These are phyloP conservation scores for Arthrobotrys megalospora DNA, from an alignment of 2,329 filamentous ascomycete species.

Conservation along the genomic window DNA sequence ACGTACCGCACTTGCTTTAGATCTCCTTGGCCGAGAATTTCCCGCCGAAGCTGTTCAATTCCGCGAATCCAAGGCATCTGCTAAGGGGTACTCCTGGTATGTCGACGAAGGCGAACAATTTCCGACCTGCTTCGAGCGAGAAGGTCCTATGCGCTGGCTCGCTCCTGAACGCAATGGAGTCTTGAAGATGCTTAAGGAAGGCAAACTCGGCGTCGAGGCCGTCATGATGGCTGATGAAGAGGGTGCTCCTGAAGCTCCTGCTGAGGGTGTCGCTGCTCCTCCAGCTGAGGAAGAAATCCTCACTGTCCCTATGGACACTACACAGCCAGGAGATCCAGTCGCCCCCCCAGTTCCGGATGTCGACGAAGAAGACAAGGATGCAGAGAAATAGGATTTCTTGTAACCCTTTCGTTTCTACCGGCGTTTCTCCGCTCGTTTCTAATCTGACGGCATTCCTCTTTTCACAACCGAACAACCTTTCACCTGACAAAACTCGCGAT, in stretches of 20 bases:
- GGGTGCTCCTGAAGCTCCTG: constrained; percentile 36
- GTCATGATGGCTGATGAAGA: constrained; percentile 60
- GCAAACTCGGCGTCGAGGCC: constrained; percentile 56
- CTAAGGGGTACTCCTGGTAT: constrained; percentile 59
- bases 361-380: constrained; percentile 51
- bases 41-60: constrained; percentile 59
- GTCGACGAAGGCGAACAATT: constrained; percentile 58
- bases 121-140: constrained; percentile 53
- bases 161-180: constrained; percentile 58
- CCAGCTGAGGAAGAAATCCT: constrained; percentile 39
- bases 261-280: constrained; percentile 29
- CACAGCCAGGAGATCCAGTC: constrained; percentile 22
- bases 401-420: neutral
- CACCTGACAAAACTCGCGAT: neutral
- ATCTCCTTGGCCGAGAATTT: constrained; percentile 55
- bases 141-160: constrained; percentile 58
- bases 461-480: neutral
- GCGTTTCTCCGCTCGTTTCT: no score
- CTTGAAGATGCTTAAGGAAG: constrained; percentile 59
- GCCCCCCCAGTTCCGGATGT: constrained; percentile 48
- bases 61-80: constrained; percentile 49
- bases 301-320: constrained; percentile 21
- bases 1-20: constrained; percentile 6
- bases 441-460: neutral
- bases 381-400: constrained; percentile 48